Evolutionary conservation across 208 protist species (phyloP).

Genomic region (Crithidia acanthocephali): DNA sequence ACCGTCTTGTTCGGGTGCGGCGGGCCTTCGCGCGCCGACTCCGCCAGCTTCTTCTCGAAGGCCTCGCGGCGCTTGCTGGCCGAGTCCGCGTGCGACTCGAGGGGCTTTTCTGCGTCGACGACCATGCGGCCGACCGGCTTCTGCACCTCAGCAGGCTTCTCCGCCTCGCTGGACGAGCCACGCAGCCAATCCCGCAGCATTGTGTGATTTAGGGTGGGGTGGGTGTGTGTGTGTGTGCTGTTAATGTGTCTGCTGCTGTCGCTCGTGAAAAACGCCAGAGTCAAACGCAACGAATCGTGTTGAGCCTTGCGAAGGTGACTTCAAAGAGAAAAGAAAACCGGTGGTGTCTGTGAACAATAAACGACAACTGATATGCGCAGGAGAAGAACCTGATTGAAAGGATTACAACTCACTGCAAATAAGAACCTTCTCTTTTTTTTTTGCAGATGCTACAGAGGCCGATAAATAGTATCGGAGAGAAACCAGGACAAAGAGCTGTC

Average conservation of each 20-base stretch:
- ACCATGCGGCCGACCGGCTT: conserved; percentile 67
- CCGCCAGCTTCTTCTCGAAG: conserved; percentile 80
- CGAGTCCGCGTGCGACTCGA: conserved; percentile 56
- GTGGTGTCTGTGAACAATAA: too few species aligned
- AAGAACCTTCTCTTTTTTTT: too few species aligned
- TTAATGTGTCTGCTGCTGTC: too few species aligned
- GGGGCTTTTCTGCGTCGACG: conserved; percentile 77
- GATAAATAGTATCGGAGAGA: too few species aligned
- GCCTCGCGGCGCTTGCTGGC: conserved; percentile 45
- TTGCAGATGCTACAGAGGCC: too few species aligned
- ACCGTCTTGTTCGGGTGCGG: conserved; percentile 45
- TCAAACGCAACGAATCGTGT: too few species aligned
- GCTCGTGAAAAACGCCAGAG: neutral
- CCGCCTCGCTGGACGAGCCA: conserved; percentile 39
- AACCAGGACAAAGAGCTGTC: too few species aligned
- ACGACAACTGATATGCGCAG: too few species aligned
- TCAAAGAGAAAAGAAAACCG: too few species aligned
- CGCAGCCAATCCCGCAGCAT: conserved; percentile 89
- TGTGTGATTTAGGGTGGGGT: neutral
- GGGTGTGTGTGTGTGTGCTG: neutral
- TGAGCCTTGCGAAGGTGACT: too few species aligned
- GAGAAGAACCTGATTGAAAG: too few species aligned
- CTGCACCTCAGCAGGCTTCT: conserved; percentile 44
- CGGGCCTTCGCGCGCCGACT: conserved; percentile 63
- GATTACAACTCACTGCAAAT: too few species aligned